A percentile compares a stretch with the other conserved stretches of the same genome.
phyloP scores from a whole-genome alignment of 2,329 filamentous ascomycete species.

The Sclerotinia trifoliorum region DNA sequence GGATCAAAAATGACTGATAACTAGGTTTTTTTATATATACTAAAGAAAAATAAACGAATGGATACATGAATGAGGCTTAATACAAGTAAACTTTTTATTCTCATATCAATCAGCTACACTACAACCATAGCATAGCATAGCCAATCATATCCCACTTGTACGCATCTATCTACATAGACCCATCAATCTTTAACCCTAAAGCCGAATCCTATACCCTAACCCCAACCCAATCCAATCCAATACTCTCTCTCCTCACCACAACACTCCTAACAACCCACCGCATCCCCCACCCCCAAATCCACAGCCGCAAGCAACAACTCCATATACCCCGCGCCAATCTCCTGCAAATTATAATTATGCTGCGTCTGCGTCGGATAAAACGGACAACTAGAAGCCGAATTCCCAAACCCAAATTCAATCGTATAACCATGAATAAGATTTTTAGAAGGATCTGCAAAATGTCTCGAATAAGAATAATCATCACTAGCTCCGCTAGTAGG shows the following conservation, averaged over 20 bases:
- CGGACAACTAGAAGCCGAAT: constrained; percentile 30
- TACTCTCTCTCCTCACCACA: background rate
- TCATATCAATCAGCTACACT: no score
- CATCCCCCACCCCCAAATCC: constrained; percentile 4
- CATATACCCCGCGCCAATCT: constrained; percentile 50
- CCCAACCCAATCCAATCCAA: background rate
- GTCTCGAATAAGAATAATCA: constrained; percentile 49
- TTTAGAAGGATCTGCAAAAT: constrained; percentile 42
- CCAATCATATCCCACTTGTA: background rate
- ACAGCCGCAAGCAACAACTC: constrained; percentile 43
- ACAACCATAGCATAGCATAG: no score
- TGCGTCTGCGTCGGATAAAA: constrained; percentile 49
- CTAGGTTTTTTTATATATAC: no score
- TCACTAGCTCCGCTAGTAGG: constrained; percentile 48
- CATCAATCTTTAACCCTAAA: background rate
- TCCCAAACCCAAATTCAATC: constrained; percentile 50
- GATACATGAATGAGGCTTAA: background rate
- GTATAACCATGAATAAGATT: constrained; percentile 47
- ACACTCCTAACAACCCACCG: constrained; percentile 23
- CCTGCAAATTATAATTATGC: constrained; percentile 47
- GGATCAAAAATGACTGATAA: no score
- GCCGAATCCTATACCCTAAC: no score
- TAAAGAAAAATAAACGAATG: background rate
- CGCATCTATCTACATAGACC: background rate
- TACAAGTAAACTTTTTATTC: background rate